Conservation (phyloP, 1,284 basidiomycete species). For the Trichosporon asahii region DNA sequence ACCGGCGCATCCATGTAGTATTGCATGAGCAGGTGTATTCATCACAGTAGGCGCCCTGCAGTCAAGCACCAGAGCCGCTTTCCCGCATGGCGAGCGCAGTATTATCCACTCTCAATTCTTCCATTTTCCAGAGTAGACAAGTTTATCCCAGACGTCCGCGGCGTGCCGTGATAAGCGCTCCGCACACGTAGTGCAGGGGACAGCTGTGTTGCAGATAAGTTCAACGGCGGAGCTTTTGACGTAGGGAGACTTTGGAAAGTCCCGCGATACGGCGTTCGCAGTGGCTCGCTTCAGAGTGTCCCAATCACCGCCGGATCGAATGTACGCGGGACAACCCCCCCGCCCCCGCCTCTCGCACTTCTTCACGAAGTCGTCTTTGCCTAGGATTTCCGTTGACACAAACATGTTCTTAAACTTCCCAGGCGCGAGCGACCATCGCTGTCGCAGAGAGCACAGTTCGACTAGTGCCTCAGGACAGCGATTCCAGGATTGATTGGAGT, state of each 20-base stretch:
- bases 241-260: not conserved
- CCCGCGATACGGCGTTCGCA: not conserved
- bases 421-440: not conserved
- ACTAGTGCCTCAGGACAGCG: not conserved
- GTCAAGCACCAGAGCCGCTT: too few species aligned
- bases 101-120: not conserved
- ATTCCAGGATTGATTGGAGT: not conserved
- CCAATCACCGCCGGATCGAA: not conserved
- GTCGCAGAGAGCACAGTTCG: not conserved
- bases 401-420: not conserved
- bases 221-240: not conserved
- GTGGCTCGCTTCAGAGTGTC: not conserved
- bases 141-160: not conserved
- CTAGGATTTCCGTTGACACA: not conserved
- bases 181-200: not conserved
- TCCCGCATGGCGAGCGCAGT: too few species aligned
- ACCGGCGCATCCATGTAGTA: too few species aligned
- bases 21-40: too few species aligned
- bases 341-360: not conserved
- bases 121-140: not conserved
- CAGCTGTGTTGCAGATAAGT: not conserved
- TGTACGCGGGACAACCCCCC: not conserved
- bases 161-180: not conserved
- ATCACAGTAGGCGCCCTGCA: too few species aligned
- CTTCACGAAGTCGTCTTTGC: not conserved